phyloP scores from a whole-genome alignment of 2,329 filamentous ascomycete species.

The Leptosphaerulina australis region DNA sequence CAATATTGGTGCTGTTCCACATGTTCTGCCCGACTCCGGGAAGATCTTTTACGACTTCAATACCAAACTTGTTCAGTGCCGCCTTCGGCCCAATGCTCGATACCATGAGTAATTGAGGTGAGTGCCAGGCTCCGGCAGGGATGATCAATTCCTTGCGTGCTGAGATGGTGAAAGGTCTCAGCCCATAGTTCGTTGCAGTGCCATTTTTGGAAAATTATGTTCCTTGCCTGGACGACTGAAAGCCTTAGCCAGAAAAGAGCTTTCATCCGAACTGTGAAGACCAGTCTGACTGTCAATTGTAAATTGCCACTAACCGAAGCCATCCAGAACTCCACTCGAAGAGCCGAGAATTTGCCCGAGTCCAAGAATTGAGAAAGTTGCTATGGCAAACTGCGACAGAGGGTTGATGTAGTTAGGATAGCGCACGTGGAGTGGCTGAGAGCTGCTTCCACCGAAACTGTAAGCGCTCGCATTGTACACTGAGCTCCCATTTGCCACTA shows the following conservation, averaged over 20 bases:
- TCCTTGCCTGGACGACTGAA: constrained; percentile 30
- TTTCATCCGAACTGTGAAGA: constrained; percentile 20
- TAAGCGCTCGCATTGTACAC: constrained; percentile 2
- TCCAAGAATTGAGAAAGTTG: background rate
- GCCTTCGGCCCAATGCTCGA: constrained; percentile 43
- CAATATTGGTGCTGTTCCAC: constrained; percentile 6
- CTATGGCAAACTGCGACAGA: background rate
- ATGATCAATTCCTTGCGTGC: constrained; percentile 52
- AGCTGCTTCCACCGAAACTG: background rate
- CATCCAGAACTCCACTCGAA: background rate
- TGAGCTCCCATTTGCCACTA: background rate
- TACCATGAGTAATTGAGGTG: constrained; percentile 48
- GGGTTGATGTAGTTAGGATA: background rate
- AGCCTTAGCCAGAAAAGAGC: constrained; percentile 8
- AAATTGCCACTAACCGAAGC: background rate
- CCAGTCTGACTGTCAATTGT: background rate
- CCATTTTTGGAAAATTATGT: constrained; percentile 41
- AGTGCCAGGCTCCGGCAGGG: constrained; percentile 51
- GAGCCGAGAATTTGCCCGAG: background rate
- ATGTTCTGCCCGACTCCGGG: constrained; percentile 35
- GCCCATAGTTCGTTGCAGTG: constrained; percentile 7
- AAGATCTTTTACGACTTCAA: constrained; percentile 25
- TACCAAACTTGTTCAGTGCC: constrained; percentile 21
- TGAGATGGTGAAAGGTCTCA: constrained; percentile 16
- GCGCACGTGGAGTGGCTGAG: background rate